Base-by-base conservation (phyloP, 73 alveolate species). In the Paramecium bursaria region DNA sequence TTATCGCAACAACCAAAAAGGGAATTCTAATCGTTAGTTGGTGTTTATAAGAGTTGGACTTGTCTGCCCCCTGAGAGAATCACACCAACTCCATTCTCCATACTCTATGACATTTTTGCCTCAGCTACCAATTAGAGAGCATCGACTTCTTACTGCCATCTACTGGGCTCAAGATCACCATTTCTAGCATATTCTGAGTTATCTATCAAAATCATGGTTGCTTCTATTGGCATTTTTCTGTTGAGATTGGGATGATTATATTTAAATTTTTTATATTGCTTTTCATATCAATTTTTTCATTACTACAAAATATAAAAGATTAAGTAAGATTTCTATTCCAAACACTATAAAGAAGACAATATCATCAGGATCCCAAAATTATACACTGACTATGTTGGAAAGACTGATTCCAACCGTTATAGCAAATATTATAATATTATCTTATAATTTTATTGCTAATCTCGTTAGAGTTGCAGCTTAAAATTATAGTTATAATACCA, bases 171-270 rank as follows among this genome's bases (percentile, higher is more conserved):
- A 80, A 80, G 93, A 61, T 96, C 99, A 4, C 99, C 98, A 74
- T 96, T 96, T 74, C 99, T 86, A 3, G 95, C 74, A 93, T 94
- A 95, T 79, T 96, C 99, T 39, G 98, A 93, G 85, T 96, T 96
- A 86, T 96, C 99, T 14, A 96, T 48, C 46, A 88, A 73, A 15
- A 87, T 57, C 21, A 87, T 80, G 21, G 91, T 74, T 19, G 93
- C 93, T 87, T 87, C 93, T 80, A 87, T 9, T 44, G 87, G 51
- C 89, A 79, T 79, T 21, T 75, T 35, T 53, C n/a, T 50, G 10
- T 5, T 17, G 30, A 53, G 23, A 27, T 53, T 48, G 7, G 13
- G 25, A 10, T 53, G 74, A n/a, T 53, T 53, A n/a, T n/a, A n/a
- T n/a, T n/a, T n/a, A n/a, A n/a, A n/a, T n/a, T n/a, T n/a, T n/a